These are phyloP conservation scores for Hypoxylon perforatum DNA, from an alignment of 495 filamentous ascomycete genomes.

Conservation along the genomic window DNA sequence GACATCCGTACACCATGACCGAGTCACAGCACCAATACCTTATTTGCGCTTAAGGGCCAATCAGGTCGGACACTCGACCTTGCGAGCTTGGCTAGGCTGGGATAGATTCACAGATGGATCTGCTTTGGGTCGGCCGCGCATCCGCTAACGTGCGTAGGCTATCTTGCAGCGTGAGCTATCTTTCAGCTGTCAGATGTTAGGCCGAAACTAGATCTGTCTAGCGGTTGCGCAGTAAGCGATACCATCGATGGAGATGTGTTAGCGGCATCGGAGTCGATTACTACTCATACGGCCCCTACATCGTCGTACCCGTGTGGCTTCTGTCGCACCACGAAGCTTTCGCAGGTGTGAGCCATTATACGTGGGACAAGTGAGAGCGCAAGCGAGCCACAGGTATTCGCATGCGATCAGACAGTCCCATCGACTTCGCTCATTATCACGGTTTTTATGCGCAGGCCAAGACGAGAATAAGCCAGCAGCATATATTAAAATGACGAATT, in stretches of 20 bases:
- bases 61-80: conserved; percentile 27
- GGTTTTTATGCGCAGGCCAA: neutral
- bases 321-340: conserved; percentile 16
- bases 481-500: conserved; percentile 1
- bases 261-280: conserved; percentile 40
- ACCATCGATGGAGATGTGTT: conserved; percentile 7
- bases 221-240: conserved; percentile 19
- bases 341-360: conserved; percentile 18
- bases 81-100: conserved; percentile 31
- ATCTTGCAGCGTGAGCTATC: conserved; percentile 33
- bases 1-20: conserved; percentile 33
- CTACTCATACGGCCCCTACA: conserved; percentile 4
- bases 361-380: conserved; percentile 1
- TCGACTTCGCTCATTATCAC: neutral
- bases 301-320: conserved; percentile 19
- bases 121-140: conserved; percentile 28
- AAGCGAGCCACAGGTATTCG: conserved; percentile 20
- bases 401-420: conserved; percentile 23
- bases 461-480: neutral
- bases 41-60: conserved; percentile 33
- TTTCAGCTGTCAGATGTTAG: conserved; percentile 35
- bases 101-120: conserved; percentile 37
- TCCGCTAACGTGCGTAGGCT: conserved; percentile 35
- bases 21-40: conserved; percentile 30
- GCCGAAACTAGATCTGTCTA: conserved; percentile 36